Conservation (phyloP, 1,139 yeast genomes). For the Pichia sp. region DNA sequence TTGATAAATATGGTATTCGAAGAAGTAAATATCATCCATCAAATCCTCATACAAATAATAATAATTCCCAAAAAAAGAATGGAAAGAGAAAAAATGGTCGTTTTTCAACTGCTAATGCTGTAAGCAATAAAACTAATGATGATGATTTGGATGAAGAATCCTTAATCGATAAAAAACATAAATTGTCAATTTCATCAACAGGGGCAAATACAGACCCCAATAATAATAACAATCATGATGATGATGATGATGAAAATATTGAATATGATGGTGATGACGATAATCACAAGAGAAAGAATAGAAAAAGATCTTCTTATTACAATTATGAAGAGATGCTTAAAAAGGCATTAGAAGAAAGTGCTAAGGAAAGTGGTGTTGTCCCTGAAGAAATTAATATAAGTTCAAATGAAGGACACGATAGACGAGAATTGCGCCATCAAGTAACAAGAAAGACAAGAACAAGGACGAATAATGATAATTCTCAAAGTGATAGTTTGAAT, state of each 20-base stretch:
- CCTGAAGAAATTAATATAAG: constrained; percentile 29
- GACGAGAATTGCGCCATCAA: constrained; percentile 8
- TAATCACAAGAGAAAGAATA: constrained; percentile 21
- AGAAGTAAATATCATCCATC: constrained; percentile 44
- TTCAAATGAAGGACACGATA: constrained; percentile 12
- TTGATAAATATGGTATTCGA: constrained; percentile 29
- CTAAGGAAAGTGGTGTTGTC: constrained; percentile 39
- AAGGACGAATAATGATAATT: background rate
- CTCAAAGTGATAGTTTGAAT: background rate
- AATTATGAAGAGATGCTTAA: constrained; percentile 63
- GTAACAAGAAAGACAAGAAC: constrained; percentile 5
- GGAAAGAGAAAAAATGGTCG: constrained; percentile 20
- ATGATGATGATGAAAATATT: constrained; percentile 10
- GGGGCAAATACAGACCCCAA: too few relatives aligned
- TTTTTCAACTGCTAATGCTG: background rate
- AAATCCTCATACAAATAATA: constrained; percentile 11
- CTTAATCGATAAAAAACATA: too few relatives aligned
- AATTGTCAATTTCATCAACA: too few relatives aligned
- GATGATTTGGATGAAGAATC: too few relatives aligned
- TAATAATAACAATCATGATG: background rate
- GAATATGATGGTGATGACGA: constrained; percentile 7
- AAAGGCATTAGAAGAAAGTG: constrained; percentile 66
- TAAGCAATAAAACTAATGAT: background rate
- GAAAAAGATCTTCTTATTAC: constrained; percentile 38
- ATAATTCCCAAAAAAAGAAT: constrained; percentile 25